These are phyloP conservation scores for Mycena metata DNA, from an alignment of 768 basidiomycete species.

Conservation along the genomic window DNA sequence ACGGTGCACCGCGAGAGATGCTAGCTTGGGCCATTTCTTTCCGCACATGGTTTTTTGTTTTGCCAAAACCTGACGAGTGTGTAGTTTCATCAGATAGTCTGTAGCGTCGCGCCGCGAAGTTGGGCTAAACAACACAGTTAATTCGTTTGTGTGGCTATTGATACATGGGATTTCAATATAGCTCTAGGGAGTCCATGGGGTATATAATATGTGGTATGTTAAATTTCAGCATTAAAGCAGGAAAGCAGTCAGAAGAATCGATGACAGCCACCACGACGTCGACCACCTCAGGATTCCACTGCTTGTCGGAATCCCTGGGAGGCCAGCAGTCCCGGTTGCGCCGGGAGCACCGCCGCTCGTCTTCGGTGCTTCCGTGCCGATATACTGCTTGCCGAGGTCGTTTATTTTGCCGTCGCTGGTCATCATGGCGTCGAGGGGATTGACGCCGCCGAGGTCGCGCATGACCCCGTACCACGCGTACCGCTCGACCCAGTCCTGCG, in stretches of 20 bases:
- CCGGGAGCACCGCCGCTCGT: constrained; percentile 30
- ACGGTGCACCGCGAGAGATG: too few species aligned
- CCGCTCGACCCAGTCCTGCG: constrained; percentile 65
- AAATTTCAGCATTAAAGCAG: constrained; percentile 6
- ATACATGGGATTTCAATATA: constrained; percentile 10
- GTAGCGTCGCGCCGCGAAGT: too few species aligned
- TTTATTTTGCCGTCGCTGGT: constrained; percentile 58
- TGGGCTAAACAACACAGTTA: neutral
- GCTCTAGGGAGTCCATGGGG: constrained; percentile 7
- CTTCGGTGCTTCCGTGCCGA: constrained; percentile 43
- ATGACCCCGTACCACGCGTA: constrained; percentile 75
- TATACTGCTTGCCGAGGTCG: constrained; percentile 64
- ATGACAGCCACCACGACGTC: constrained; percentile 12
- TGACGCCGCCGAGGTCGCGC: constrained; percentile 62
- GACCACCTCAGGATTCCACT: constrained; percentile 18
- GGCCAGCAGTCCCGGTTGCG: constrained; percentile 13
- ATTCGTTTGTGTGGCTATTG: constrained; percentile 13
- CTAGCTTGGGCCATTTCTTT: too few species aligned
- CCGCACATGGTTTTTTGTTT: too few species aligned
- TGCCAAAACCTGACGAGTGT: too few species aligned
- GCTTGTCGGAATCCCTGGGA: constrained; percentile 18
- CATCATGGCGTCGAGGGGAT: constrained; percentile 64
- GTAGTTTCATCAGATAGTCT: too few species aligned
- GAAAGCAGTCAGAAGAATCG: neutral
- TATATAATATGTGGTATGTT: neutral